Evolutionary conservation across 306 rosid genomes (phyloP), one percentile per base, ranked within the genome.

Genomic region (Alnus glutinosa): DNA sequence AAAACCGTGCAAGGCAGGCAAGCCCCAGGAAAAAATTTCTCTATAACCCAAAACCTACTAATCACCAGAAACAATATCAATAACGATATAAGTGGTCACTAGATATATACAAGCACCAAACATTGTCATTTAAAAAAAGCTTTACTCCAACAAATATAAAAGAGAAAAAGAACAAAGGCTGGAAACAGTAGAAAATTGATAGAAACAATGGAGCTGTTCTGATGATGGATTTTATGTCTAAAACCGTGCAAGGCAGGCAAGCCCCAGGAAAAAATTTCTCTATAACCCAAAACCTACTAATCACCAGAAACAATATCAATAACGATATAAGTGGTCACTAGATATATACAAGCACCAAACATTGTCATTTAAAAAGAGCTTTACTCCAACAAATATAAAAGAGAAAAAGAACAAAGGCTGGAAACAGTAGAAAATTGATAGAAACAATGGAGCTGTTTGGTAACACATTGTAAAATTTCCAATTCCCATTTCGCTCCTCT

Each of bases 181-280:
- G 30, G 44, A 28, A 32, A 13, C 44, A 63, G 42, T 32, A 5
- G 10, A 63, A 63, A 36, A 62, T 36, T 2, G 58, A 63, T 32
- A 32, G 15, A 18, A 63, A 63, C 46, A 63, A 12, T 10, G 39
- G 0, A 16, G 18, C 90, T 89, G 83, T 88, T 94, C 73, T 90
- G 97, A 50, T 92, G 90, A 85, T 94, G 98, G 83, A 92, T 85
- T 49, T 86, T 90, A 85, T 83, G 89, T 73, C 87, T 88, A 71
- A 78, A 81, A 51, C 84, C 78, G 80, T 85, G 87, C 76, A 86
- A 77, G 4, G 89, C 75, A 68, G 89, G 88, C 39, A 80, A 77
- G 61, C 78, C 64, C 85, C 80, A 79, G 52, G 87, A 77, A 71
- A 81, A 78, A 79, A 55, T 34, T 19, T 85, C 83, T 74, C 85